A percentile compares a stretch with the other conserved stretches of the same genome.
Evolutionary conservation across 208 protist genomes (phyloP).

Genomic region (Jaenimonas drosophilae): DNA sequence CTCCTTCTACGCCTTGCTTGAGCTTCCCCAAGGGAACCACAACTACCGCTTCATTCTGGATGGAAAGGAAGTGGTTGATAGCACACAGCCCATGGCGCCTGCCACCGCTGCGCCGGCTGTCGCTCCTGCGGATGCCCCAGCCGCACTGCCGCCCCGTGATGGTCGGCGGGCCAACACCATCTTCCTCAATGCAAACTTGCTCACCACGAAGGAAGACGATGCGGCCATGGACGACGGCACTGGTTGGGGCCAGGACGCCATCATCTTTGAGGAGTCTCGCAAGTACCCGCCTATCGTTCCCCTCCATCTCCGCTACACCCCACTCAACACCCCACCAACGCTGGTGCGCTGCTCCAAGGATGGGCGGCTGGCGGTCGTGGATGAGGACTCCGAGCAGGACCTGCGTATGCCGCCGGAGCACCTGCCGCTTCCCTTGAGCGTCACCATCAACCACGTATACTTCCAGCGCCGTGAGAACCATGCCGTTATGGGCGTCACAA

Average conservation of each 20-base stretch:
- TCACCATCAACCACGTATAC: constrained; percentile 90
- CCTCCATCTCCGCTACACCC: constrained; percentile 85
- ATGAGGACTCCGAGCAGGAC: constrained; percentile 19
- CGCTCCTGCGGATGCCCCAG: not conserved
- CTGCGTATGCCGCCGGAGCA: constrained; percentile 38
- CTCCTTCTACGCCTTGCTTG: constrained; percentile 76
- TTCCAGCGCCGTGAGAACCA: constrained; percentile 86
- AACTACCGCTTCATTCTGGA: constrained; percentile 77
- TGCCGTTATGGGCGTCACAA: constrained; percentile 79
- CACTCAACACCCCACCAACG: constrained; percentile 87
- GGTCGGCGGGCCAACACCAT: constrained; percentile 56
- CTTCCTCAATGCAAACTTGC: constrained; percentile 58
- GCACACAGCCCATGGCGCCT: constrained; percentile 52
- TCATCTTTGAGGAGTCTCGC: constrained; percentile 77
- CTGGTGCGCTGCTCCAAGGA: constrained; percentile 63
- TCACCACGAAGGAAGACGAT: constrained; percentile 68
- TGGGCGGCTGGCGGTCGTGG: constrained; percentile 34
- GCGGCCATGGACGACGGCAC: constrained; percentile 69
- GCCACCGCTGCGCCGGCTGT: constrained; percentile 11
- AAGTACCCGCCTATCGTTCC: constrained; percentile 88
- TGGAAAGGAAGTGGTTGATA: constrained; percentile 58
- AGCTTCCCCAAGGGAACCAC: constrained; percentile 68
- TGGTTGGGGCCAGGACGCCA: constrained; percentile 71
- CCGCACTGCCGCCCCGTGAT: constrained; percentile 16
- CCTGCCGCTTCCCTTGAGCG: constrained; percentile 79